These are phyloP conservation scores for Metarhizium anisopliae DNA, from an alignment of 2,329 filamentous ascomycete species.

Conservation along the genomic window DNA sequence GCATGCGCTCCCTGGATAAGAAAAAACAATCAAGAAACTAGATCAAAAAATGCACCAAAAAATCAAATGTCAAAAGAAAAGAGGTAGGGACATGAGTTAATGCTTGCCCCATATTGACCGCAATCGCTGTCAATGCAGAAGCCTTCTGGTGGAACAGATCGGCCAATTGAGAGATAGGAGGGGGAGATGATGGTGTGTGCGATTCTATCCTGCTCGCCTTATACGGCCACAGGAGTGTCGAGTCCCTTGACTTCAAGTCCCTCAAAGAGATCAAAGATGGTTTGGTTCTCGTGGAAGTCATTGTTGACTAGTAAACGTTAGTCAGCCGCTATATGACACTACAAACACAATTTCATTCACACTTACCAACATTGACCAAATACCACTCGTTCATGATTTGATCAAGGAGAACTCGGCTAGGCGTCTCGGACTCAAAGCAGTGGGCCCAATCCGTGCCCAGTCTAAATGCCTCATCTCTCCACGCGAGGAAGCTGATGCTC, in stretches of 20 bases:
- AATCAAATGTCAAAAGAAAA: neutral
- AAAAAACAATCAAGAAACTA: neutral
- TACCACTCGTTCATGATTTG: conserved; percentile 86
- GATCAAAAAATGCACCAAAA: neutral
- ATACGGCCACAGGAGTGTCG: conserved; percentile 28
- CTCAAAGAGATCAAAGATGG: conserved; percentile 80
- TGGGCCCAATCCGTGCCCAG: conserved; percentile 90
- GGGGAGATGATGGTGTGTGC: neutral
- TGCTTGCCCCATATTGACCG: conserved; percentile 5
- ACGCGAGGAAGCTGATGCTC: conserved; percentile 92
- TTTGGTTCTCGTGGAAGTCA: conserved; percentile 79
- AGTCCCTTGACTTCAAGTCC: conserved; percentile 62
- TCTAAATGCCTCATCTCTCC: conserved; percentile 96
- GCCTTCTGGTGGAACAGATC: conserved; percentile 8
- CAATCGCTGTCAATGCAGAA: conserved; percentile 7
- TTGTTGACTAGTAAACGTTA: conserved; percentile 66
- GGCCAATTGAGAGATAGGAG: neutral
- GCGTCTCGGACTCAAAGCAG: conserved; percentile 69
- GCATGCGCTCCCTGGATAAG: conserved; percentile 4
- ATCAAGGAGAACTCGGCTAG: conserved; percentile 72
- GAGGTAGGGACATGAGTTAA: conserved; percentile 5
- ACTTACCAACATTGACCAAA: conserved; percentile 84
- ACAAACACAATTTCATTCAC: neutral
- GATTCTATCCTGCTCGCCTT: neutral
- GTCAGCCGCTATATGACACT: neutral